A percentile compares a stretch with the other conserved stretches of the same genome.
phyloP scores from a whole-genome alignment of 176 grass and related monocot species.

The Bromus sterilis region DNA sequence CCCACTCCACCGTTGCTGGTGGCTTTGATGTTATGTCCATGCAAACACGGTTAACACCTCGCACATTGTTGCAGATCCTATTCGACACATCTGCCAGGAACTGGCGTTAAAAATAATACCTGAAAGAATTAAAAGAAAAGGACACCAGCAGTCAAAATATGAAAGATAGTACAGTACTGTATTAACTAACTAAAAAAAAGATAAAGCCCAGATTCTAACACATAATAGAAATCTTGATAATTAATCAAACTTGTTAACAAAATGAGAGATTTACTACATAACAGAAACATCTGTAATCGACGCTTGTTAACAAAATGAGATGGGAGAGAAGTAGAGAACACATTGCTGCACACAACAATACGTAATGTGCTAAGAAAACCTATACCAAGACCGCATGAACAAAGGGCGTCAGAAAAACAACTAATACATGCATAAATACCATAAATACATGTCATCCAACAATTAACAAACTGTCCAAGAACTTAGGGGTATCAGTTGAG shows the following conservation, averaged over 20 bases:
- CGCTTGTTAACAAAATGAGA: neutral
- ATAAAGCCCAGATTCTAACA: neutral
- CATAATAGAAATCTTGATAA: neutral
- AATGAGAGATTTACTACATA: no score
- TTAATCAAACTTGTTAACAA: no score
- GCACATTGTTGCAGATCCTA: slow-evolving; percentile 78
- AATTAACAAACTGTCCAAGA: no score
- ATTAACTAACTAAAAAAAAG: neutral
- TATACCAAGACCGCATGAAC: neutral
- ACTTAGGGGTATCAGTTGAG: no score
- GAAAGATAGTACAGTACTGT: neutral
- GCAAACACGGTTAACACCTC: slow-evolving; percentile 67
- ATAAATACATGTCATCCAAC: no score
- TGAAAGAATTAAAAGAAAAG: slow-evolving; percentile 1
- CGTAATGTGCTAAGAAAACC: neutral
- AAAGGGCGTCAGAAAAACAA: no score
- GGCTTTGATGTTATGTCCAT: slow-evolving; percentile 74
- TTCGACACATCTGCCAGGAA: slow-evolving; percentile 59
- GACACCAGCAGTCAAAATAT: neutral
- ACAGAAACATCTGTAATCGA: no score
- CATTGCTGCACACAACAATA: neutral
- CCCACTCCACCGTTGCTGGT: slow-evolving; percentile 83
- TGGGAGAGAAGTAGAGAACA: neutral
- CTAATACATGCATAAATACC: no score
- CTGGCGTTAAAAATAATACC: slow-evolving; percentile 72